Evolutionary conservation across 345 rosid genomes (phyloP), one percentile per base, ranked within the genome.

Genomic region (Boechera divaricarpa): DNA sequence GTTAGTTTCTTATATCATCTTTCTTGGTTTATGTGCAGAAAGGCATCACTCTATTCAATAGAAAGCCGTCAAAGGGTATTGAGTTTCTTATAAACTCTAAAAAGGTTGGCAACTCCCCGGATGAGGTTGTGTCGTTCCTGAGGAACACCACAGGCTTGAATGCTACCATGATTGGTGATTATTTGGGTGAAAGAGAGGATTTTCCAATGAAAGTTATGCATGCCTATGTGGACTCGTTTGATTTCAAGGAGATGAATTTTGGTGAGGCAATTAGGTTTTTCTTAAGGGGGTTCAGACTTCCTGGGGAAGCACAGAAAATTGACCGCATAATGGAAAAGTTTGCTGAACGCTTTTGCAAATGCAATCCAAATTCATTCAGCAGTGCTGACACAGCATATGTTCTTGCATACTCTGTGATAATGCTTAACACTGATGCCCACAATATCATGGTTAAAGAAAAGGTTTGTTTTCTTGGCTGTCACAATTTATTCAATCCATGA

Each of bases 281-380:
- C 87, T 82, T 94, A 35, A 80, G 86, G 28, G 97, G 98, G 71
- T 94, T 94, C 74, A 89, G 92, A 83, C 83, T 94, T 72, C 98
- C 98, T 16, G 97, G 97, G 76, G 98, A 94, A 83, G 97, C 98
- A n/a, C 98, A 94, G 86, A 94, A 94, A 85, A 92, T 94, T 85
- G 97, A 92, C 80, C 95, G 97, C 70, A 89, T 94, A 53, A 90
- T 94, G 97, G 97, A 92, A 77, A 92, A 94, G 87, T 94, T 92
- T 84, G 98, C 97, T 41, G 98, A 94, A 79, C 92, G 98, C 77
- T 94, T 86, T 77, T 94, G 97, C 77, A 92, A 88, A 89, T 90
- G 93, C 87, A 90, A 88, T 83, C 93, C 97, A 55, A 85, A 77
- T 82, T 90, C 97, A 77, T 94, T 94, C 79, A 87, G 91, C 21